Evolutionary conservation across 176 grass and related monocot genomes (phyloP).

Genomic region (Pontederia crassipes): DNA sequence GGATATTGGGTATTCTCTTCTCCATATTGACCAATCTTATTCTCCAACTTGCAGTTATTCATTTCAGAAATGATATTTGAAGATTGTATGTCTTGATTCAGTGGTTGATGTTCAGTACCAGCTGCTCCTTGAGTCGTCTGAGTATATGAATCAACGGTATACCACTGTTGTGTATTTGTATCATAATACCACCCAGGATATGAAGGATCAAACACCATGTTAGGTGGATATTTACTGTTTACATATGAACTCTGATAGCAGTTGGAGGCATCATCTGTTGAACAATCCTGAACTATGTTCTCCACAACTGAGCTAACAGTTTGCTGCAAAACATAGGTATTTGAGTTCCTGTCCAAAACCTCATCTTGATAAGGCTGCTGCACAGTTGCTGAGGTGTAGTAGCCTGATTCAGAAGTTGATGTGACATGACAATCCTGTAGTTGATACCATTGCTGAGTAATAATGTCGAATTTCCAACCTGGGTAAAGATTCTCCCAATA

Average conservation of each 20-base stretch:
- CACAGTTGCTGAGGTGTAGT: not conserved
- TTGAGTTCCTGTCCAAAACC: not conserved
- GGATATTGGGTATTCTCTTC: conserved; percentile 8
- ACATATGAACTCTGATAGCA: conserved; percentile 21
- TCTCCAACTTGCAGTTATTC: not conserved
- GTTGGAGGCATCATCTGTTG: conserved; percentile 6
- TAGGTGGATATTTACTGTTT: conserved; percentile 45
- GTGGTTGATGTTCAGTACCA: not conserved
- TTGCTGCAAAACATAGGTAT: conserved; percentile 38
- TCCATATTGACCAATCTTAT: not conserved
- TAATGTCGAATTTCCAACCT: conserved; percentile 67
- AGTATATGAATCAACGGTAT: conserved; percentile 53
- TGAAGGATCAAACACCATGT: conserved; percentile 79
- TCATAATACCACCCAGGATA: conserved; percentile 95
- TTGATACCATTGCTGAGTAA: conserved; percentile 73
- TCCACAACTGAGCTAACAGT: conserved; percentile 36
- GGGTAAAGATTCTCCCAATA: conserved; percentile 73
- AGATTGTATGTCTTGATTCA: conserved; percentile 21
- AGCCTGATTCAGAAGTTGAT: conserved; percentile 24
- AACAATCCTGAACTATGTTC: conserved; percentile 56
- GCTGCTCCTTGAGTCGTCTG: conserved; percentile 20
- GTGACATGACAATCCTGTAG: conserved; percentile 21
- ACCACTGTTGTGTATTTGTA: conserved; percentile 71
- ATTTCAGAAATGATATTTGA: not conserved
- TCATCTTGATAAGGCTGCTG: no score